Conservation (phyloP, 352 stramenopile species). For the Globisporangium canariense region DNA sequence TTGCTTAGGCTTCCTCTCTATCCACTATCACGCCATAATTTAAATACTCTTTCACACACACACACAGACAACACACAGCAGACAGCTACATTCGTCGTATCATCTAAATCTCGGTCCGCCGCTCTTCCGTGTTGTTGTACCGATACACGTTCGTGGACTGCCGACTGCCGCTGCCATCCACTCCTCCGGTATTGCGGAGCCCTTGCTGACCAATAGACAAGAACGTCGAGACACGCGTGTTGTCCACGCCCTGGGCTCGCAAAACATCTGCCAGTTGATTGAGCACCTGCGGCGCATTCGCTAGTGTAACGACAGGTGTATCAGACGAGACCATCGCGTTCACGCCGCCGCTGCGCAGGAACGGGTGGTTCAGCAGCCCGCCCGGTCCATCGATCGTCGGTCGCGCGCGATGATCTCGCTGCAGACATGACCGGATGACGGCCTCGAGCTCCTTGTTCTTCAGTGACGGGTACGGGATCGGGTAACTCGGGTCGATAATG, state of each 20-base stretch:
- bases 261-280: constrained; percentile 46
- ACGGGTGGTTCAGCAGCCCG: constrained; percentile 84
- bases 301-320: constrained; percentile 32
- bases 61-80: neutral
- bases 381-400: constrained; percentile 75
- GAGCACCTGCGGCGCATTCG: constrained; percentile 39
- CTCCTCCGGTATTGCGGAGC: constrained; percentile 15
- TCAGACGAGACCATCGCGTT: constrained; percentile 20
- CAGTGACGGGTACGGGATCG: constrained; percentile 86
- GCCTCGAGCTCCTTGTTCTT: constrained; percentile 82
- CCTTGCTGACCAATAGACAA: constrained; percentile 44
- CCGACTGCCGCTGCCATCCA: constrained; percentile 9
- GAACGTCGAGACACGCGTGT: constrained; percentile 45
- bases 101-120: constrained; percentile 58
- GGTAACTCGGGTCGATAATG: constrained; percentile 92
- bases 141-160: constrained; percentile 26
- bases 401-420: constrained; percentile 72
- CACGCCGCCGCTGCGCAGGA: constrained; percentile 42
- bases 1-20: neutral
- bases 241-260: constrained; percentile 42
- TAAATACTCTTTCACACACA: constrained; percentile 9
- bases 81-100: neutral
- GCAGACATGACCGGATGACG: constrained; percentile 85
- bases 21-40: neutral
- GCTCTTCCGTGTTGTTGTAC: constrained; percentile 61